phyloP scores from a whole-genome alignment of 1,284 basidiomycete species.

The Coniferiporia weirii region DNA sequence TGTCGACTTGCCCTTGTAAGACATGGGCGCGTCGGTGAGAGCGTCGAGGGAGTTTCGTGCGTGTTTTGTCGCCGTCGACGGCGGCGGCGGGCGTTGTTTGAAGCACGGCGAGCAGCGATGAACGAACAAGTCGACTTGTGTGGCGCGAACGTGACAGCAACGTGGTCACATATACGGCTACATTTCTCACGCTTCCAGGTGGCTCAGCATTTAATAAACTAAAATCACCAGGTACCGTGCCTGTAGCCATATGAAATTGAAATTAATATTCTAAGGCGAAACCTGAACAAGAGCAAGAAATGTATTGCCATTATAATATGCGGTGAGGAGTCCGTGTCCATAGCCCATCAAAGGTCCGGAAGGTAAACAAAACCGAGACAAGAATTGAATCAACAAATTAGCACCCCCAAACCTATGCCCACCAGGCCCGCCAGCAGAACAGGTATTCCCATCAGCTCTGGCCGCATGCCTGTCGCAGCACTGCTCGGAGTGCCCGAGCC shows the following conservation, averaged over 20 bases:
- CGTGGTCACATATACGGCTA: background rate
- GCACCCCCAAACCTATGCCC: background rate
- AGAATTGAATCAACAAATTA: background rate
- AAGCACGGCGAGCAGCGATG: background rate
- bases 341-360: too few relatives aligned
- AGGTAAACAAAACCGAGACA: background rate
- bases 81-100: background rate
- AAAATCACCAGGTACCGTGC: too few relatives aligned
- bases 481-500: background rate
- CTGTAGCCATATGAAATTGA: too few relatives aligned
- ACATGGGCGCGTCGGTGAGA: background rate
- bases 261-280: too few relatives aligned
- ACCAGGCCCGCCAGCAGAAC: background rate
- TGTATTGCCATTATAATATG: too few relatives aligned
- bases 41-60: background rate
- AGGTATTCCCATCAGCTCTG: background rate
- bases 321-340: too few relatives aligned
- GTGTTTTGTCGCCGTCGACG: background rate
- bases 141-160: background rate
- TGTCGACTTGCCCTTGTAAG: slow-evolving; percentile 61
- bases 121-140: background rate
- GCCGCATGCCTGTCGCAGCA: background rate
- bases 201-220: too few relatives aligned
- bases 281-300: too few relatives aligned
- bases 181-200: background rate